Base-by-base conservation (phyloP, 140 eudicot species). In the Oenanthe javanica region DNA sequence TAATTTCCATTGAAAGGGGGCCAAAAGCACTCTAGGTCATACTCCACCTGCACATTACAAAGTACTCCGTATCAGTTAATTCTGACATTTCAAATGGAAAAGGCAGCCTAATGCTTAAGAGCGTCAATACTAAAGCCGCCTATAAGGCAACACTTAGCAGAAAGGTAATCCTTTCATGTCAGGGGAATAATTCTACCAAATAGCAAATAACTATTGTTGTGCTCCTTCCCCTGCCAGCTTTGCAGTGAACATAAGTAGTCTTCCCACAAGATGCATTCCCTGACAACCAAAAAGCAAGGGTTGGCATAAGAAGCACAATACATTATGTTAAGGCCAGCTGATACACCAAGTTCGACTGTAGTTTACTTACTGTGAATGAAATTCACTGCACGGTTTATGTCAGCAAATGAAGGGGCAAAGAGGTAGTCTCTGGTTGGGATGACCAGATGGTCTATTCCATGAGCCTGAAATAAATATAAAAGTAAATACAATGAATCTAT, bases 171-270 rank as follows among this genome's bases (percentile, higher is more conserved):
- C 5, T 23, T 43, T 49, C 78, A n/a, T 21, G 0, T 19, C 21
- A 49, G 40, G 70, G 40, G 48, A 31, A 70, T 76, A 55, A 51
- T 23, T 61, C 69, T 83, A 91, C 98, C 92, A 93, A 87, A 87
- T 93, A 93, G 84, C 98, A 93, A 54, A 93, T 96, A 11, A 90
- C 98, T 57, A 91, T 70, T 6, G 98, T 94, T 47, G 98, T 90
- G 87, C 98, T 91, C 86, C 98, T 78, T 61, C 98, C 98, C 79
- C 98, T 83, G 66, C 98, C 98, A 79, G 98, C 98, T 89, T 94
- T 94, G 85, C 96, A 94, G 86, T 94, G 98, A 73, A 94, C 97
- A 49, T 88, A 91, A 27, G 97, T 91, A 71, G 93, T 90, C 81
- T 75, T 84, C 47, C 92, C 89, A 57, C 78, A 79, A n/a, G 88